phyloP scores from a whole-genome alignment of 306 rosid species.

The Parietaria judaica region DNA sequence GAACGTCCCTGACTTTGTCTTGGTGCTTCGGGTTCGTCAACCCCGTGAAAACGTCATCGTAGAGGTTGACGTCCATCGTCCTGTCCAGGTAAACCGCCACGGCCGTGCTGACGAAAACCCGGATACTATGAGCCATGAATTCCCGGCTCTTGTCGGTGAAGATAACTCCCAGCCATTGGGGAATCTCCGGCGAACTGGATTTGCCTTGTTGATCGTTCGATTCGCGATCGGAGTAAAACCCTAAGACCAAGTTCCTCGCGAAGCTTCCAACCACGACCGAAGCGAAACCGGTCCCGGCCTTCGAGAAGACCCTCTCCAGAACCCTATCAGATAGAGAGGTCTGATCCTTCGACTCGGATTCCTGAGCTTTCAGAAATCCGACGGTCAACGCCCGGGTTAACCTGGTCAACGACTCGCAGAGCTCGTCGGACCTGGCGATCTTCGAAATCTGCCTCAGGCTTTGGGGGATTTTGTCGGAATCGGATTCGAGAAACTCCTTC shows the following conservation, averaged over 20 bases:
- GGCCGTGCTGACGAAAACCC: conserved; percentile 75
- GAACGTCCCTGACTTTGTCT: conserved; percentile 45
- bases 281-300: conserved; percentile 72
- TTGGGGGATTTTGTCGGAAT: conserved; percentile 68
- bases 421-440: conserved; percentile 56
- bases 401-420: conserved; percentile 35
- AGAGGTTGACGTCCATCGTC: conserved; percentile 67
- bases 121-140: conserved; percentile 47
- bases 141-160: conserved; percentile 44
- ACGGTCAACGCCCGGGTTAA: conserved; percentile 48
- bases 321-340: conserved; percentile 32
- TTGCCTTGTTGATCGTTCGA: conserved; percentile 9
- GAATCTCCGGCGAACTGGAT: conserved; percentile 29
- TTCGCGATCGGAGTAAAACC: conserved; percentile 29
- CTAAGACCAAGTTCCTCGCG: conserved; percentile 76
- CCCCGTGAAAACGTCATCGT: conserved; percentile 63
- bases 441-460: conserved; percentile 74
- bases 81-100: conserved; percentile 75
- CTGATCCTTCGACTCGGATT: conserved; percentile 22
- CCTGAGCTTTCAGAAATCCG: conserved; percentile 49
- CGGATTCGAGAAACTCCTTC: conserved; percentile 52
- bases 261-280: conserved; percentile 94
- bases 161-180: conserved; percentile 47
- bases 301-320: conserved; percentile 51
- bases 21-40: conserved; percentile 72